Base-by-base conservation (phyloP, 2,329 filamentous ascomycete genomes). In the Talaromyces sp. region DNA sequence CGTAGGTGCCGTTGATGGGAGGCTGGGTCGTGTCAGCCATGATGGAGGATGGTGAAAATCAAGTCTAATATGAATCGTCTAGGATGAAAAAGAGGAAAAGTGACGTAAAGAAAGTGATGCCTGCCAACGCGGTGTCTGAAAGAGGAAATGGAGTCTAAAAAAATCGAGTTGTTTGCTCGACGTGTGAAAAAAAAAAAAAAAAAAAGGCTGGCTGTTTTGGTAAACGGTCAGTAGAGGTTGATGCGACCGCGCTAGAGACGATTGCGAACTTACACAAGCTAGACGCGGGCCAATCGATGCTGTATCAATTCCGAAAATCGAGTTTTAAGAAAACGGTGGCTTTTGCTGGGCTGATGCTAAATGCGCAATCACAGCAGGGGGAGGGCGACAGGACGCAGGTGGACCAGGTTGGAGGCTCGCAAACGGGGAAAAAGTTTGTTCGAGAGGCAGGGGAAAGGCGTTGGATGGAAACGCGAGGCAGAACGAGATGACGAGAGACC, bases 1-100 rank as follows among this genome's bases (percentile, higher is more conserved):
- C 71, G 64, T 73, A 77, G 67, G 68, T 75, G 67, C 76, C 76
- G 68, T 78, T 78, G 55, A 77, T 66, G 58, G 75, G 73, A 68
- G 71, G 66, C 64, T 76, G 73, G 59, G 71, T 71, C 62, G 73
- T 71, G 66, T 76, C 74, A 70, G 74, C 70, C 75, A 77, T 77
- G 64, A 64, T 67, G 69, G 57, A 63, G 64, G 62, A 53, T 52
- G 53, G n/a, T n/a, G n/a, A n/a, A 59, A 63, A 63, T 41, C 49
- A 64, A 64, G 63, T 59, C 62, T 67, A 62, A 51, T 43, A 32
- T 11, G n/a, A 53, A 46, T 10, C 53, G 21, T 41, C 27, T 29
- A 46, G 19, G 9, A 1, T 19, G 43, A 46, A 46, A 41, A 24
- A 46, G 21, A 46, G 6, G 21, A n/a, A 21, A 26, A 52, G 63